phyloP scores from a whole-genome alignment of 306 rosid genomes.

The Dryas drummondii region DNA sequence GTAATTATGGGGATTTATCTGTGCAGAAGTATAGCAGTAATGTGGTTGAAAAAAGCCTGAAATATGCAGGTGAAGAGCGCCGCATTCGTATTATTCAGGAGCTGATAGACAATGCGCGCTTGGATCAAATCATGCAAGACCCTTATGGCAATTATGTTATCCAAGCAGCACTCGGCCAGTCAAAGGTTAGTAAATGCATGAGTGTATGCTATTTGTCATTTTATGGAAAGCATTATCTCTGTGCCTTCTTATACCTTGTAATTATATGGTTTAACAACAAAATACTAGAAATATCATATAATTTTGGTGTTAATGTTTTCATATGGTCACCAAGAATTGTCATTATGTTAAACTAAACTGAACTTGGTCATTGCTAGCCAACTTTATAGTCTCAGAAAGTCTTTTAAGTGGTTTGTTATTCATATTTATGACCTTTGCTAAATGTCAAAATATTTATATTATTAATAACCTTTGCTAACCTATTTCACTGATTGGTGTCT shows the following conservation, averaged over 20 bases:
- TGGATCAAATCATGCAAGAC: constrained; percentile 58
- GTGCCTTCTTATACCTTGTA: background rate
- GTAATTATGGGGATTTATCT: constrained; percentile 46
- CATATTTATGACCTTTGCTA: no score
- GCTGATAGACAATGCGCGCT: constrained; percentile 31
- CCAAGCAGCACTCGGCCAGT: constrained; percentile 43
- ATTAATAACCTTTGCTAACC: no score
- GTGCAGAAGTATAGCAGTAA: constrained; percentile 58
- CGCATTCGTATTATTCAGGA: constrained; percentile 30
- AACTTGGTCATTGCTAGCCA: no score
- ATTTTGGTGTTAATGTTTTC: no score
- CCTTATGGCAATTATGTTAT: constrained; percentile 55
- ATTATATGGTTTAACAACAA: background rate
- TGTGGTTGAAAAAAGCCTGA: constrained; percentile 56
- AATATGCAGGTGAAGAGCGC: constrained; percentile 28
- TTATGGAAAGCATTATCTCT: background rate
- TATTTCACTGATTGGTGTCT: background rate
- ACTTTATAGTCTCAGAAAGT: no score
- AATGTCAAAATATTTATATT: no score
- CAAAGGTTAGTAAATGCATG: constrained; percentile 38
- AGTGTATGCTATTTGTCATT: background rate
- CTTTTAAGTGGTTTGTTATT: no score
- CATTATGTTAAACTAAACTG: no score
- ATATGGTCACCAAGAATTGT: no score
- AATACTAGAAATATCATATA: background rate